A percentile compares a stretch with the other conserved stretches of the same genome.
Conservation (phyloP, 1,139 yeast species). For the Protomyces inundatus region DNA sequence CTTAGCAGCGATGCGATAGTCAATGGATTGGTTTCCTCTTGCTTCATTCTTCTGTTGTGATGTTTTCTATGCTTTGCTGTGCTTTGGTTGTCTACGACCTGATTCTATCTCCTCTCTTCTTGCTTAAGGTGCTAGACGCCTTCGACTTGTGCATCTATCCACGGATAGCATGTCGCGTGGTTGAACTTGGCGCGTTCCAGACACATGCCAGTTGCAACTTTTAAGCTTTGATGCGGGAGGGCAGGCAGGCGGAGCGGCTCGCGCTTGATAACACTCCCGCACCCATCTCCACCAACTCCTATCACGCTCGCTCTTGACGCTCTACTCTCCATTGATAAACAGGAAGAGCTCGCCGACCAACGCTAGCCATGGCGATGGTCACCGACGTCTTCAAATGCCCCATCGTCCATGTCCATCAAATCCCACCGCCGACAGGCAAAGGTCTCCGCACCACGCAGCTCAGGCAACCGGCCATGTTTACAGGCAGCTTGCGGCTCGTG, state of each 20-base stretch:
- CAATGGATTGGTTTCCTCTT: neutral
- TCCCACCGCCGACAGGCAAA: slow-evolving; percentile 39
- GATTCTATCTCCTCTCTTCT: neutral
- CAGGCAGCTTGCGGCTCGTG: slow-evolving; percentile 38
- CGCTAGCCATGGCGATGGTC: neutral
- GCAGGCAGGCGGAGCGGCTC: no score
- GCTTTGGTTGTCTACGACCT: neutral
- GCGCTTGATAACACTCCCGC: no score
- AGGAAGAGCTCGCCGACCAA: no score
- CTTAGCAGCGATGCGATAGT: neutral
- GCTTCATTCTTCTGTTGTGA: neutral
- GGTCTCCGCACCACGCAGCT: slow-evolving; percentile 37
- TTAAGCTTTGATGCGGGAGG: no score
- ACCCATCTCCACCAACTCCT: no score
- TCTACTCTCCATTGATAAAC: no score
- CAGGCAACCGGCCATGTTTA: slow-evolving; percentile 40
- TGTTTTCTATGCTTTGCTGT: neutral
- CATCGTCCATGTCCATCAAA: slow-evolving; percentile 34
- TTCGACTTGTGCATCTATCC: no score
- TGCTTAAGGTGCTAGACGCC: neutral
- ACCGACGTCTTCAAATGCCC: slow-evolving; percentile 6
- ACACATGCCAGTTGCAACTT: no score
- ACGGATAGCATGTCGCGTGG: no score
- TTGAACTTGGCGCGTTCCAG: no score
- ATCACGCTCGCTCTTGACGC: no score